A percentile compares a stretch with the other conserved stretches of the same genome.
These are phyloP conservation scores for Pseudocercospora fuligena DNA, from an alignment of 2,329 filamentous ascomycete genomes.

Conservation along the genomic window DNA sequence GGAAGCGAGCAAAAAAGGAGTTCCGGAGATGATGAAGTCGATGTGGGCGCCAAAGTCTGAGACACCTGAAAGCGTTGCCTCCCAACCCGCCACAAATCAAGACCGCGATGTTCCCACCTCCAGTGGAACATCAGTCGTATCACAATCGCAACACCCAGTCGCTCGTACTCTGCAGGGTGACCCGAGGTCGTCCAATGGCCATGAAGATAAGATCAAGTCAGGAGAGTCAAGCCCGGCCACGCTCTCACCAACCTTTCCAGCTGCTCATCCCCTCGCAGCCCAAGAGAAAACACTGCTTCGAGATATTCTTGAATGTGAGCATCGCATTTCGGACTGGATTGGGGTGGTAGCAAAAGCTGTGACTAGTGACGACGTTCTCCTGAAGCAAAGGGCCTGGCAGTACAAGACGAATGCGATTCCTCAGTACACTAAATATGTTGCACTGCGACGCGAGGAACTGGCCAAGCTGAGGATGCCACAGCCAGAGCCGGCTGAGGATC, in stretches of 20 bases:
- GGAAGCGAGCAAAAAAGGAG: background rate
- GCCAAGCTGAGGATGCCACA: background rate
- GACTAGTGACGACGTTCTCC: background rate
- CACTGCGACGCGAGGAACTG: background rate
- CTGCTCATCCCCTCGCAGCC: background rate
- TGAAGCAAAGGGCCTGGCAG: background rate
- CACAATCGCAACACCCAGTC: background rate
- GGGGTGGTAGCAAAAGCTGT: background rate
- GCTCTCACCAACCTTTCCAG: background rate
- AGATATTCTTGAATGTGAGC: background rate
- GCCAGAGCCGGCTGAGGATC: background rate
- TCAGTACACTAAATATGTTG: background rate
- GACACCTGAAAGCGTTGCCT: background rate
- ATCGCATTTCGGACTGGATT: background rate
- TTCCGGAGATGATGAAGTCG: background rate
- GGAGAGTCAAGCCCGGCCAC: background rate
- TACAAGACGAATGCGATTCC: slow-evolving; percentile 1
- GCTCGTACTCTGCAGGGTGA: background rate
- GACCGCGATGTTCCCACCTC: background rate
- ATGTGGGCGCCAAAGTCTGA: background rate
- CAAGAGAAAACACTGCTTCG: background rate
- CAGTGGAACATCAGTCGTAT: background rate
- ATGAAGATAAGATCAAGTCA: background rate
- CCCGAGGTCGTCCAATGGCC: background rate
- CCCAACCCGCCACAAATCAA: background rate